Evolutionary conservation across 306 rosid genomes (phyloP).

Genomic region (Vachellia collinsii): DNA sequence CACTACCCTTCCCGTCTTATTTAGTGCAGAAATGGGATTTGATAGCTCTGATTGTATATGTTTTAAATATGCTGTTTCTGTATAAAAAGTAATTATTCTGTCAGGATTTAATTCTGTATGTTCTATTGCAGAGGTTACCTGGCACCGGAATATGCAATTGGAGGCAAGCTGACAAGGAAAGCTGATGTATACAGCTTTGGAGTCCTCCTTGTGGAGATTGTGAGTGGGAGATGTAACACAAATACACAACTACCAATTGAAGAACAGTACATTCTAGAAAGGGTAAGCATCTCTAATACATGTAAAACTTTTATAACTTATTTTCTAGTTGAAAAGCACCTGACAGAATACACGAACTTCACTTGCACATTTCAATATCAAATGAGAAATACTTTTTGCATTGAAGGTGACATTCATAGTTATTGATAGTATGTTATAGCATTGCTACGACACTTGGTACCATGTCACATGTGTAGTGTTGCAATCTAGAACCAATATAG

Average conservation of each 20-base stretch:
- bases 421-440: neutral
- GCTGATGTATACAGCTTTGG: constrained; percentile 96
- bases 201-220: constrained; percentile 85
- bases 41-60: neutral
- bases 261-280: constrained; percentile 81
- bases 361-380: constrained; percentile 16
- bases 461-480: neutral
- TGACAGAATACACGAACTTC: neutral
- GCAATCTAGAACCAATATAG: neutral
- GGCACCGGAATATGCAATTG: constrained; percentile 94
- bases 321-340: neutral
- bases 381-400: neutral
- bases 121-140: constrained; percentile 78
- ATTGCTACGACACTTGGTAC: neutral
- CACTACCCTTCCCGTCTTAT: constrained; percentile 2
- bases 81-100: neutral
- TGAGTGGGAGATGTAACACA: constrained; percentile 84
- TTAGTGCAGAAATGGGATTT: neutral
- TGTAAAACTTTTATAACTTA: constrained; percentile 11
- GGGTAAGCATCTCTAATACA: constrained; percentile 51
- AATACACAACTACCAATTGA: constrained; percentile 63
- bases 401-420: neutral
- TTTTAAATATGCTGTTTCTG: constrained; percentile 1
- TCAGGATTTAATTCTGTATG: constrained; percentile 28
- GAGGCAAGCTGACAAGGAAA: constrained; percentile 87